phyloP scores from a whole-genome alignment of 768 basidiomycete species.

The Nidularia pulvinata region DNA sequence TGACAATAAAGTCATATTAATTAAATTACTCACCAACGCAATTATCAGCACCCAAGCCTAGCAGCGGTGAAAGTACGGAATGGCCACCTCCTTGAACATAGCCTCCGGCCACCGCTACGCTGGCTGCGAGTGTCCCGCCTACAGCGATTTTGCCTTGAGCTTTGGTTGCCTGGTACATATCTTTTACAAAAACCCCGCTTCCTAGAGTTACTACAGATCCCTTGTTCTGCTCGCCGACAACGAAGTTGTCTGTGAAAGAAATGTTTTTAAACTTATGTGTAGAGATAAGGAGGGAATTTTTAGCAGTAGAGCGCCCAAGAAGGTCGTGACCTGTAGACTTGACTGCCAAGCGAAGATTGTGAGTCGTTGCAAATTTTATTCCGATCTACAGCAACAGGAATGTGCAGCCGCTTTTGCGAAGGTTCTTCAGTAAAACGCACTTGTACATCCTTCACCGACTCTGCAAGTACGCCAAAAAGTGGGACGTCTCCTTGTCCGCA shows the following conservation, averaged over 20 bases:
- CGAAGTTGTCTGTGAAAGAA: conserved; percentile 9
- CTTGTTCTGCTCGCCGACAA: neutral
- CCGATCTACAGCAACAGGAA: neutral
- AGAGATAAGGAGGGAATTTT: conserved; percentile 23
- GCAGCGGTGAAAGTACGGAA: conserved; percentile 17
- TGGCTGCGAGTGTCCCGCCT: conserved; percentile 16
- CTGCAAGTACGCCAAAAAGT: conserved; percentile 21
- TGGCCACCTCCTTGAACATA: conserved; percentile 27
- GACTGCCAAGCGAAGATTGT: conserved; percentile 5
- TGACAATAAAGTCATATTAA: neutral
- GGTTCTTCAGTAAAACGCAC: conserved; percentile 2
- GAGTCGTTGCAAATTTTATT: neutral
- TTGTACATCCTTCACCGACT: conserved; percentile 24
- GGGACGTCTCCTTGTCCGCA: conserved; percentile 30
- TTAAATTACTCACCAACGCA: neutral
- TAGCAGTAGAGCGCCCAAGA: conserved; percentile 30
- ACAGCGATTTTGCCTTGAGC: conserved; percentile 16
- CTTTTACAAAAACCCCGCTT: conserved; percentile 15
- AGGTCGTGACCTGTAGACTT: conserved; percentile 27
- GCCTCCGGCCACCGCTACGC: conserved; percentile 17
- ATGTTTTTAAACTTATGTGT: conserved; percentile 19
- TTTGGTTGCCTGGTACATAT: conserved; percentile 15
- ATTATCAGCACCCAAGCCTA: conserved; percentile 22
- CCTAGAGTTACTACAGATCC: conserved; percentile 14
- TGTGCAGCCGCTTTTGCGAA: neutral